These are phyloP conservation scores for Scopulariopsis brevicaulis DNA, from an alignment of 2,329 filamentous ascomycete genomes.

Conservation along the genomic window DNA sequence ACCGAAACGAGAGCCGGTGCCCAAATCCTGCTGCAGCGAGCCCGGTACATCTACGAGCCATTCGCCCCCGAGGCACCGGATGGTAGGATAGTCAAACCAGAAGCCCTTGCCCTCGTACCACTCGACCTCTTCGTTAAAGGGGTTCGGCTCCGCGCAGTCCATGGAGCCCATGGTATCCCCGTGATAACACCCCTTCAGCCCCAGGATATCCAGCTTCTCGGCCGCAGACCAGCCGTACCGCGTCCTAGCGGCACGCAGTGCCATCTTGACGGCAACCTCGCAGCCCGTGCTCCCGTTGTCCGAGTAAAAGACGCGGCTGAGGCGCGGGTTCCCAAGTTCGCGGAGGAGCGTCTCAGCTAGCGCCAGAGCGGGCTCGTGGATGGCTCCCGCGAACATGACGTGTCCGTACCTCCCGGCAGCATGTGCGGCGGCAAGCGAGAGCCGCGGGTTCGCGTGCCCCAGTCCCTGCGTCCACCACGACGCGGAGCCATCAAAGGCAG, in stretches of 20 bases:
- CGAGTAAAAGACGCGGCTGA: slow-evolving; percentile 67
- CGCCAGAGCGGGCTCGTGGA: slow-evolving; percentile 66
- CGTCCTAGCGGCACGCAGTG: slow-evolving; percentile 52
- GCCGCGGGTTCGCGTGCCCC: slow-evolving; percentile 62
- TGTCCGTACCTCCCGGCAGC: slow-evolving; percentile 78
- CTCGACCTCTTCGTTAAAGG: slow-evolving; percentile 72
- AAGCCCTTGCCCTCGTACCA: slow-evolving; percentile 72
- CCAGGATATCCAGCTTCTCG: slow-evolving; percentile 54
- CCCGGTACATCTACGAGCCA: slow-evolving; percentile 54
- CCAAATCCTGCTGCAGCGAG: slow-evolving; percentile 30
- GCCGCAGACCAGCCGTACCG: slow-evolving; percentile 54
- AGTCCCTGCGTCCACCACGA: slow-evolving; percentile 91
- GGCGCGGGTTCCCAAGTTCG: slow-evolving; percentile 44
- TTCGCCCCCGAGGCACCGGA: slow-evolving; percentile 52
- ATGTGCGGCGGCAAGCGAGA: slow-evolving; percentile 67
- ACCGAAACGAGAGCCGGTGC: slow-evolving; percentile 27
- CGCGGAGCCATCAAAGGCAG: slow-evolving; percentile 73
- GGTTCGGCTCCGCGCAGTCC: slow-evolving; percentile 70
- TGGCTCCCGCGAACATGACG: slow-evolving; percentile 73
- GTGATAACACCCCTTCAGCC: slow-evolving; percentile 72
- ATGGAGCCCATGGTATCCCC: slow-evolving; percentile 83
- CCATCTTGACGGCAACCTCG: slow-evolving; percentile 83
- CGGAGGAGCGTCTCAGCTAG: slow-evolving; percentile 55
- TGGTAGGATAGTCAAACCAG: slow-evolving; percentile 71
- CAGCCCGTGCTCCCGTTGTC: slow-evolving; percentile 77